Evolutionary conservation across 768 basidiomycete genomes (phyloP).

Genomic region (Lanmaoa rubissima): DNA sequence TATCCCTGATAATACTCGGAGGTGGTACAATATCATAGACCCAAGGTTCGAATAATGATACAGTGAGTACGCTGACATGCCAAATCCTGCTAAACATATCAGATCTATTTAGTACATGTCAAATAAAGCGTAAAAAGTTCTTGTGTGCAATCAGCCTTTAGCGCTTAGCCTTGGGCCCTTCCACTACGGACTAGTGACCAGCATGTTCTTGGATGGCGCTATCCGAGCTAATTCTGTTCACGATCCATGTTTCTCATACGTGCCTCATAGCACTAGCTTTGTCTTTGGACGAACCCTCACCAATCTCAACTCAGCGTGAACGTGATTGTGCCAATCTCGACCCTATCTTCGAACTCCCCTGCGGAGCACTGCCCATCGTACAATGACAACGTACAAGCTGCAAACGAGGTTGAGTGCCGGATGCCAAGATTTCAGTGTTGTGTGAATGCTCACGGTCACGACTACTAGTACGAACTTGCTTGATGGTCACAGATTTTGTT

Average conservation of each 20-base stretch:
- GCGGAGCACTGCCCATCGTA: background rate
- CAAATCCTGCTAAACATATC: background rate
- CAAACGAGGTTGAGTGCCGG: background rate
- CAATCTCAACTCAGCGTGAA: background rate
- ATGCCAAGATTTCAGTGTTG: background rate
- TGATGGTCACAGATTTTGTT: conserved; percentile 1
- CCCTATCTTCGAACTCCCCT: background rate
- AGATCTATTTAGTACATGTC: too few relatives aligned
- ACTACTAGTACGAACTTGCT: background rate
- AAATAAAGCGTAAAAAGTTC: background rate
- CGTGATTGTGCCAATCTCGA: conserved; percentile 7
- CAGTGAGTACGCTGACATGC: background rate
- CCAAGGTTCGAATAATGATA: background rate
- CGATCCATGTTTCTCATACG: background rate
- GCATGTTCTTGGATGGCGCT: too few relatives aligned
- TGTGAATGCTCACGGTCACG: background rate
- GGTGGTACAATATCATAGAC: background rate
- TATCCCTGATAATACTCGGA: background rate
- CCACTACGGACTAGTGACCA: background rate
- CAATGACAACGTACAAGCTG: background rate
- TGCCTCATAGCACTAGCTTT: too few relatives aligned
- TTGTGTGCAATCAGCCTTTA: background rate
- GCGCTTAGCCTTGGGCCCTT: background rate
- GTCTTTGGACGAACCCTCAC: background rate
- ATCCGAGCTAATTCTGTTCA: too few relatives aligned